These are phyloP conservation scores for Linnemannia schmuckeri DNA, from an alignment of 192 early-diverging fungal species.

Conservation along the genomic window DNA sequence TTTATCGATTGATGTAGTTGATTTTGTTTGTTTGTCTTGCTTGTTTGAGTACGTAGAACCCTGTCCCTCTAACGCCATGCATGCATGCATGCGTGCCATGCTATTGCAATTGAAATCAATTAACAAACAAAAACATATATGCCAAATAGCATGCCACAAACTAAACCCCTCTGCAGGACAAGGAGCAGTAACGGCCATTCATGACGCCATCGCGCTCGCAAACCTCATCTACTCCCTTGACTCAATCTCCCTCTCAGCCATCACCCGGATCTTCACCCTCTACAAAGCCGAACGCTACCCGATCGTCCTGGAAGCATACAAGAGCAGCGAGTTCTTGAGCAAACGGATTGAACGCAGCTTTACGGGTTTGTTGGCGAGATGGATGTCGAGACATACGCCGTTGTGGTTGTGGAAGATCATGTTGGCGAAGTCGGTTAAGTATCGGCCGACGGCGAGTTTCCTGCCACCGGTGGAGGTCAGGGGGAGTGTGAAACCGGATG, in stretches of 20 bases:
- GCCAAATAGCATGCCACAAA: constrained; percentile 20
- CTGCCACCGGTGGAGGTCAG: not conserved
- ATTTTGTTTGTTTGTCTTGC: not conserved
- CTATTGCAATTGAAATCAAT: too few relatives aligned
- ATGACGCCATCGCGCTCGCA: constrained; percentile 19
- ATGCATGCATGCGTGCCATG: not conserved
- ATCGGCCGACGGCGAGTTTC: not conserved
- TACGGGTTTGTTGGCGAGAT: not conserved
- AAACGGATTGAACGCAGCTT: not conserved
- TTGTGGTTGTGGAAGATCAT: constrained; percentile 8
- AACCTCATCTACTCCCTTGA: constrained; percentile 3
- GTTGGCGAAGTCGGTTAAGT: constrained; percentile 3
- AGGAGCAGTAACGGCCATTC: constrained; percentile 13
- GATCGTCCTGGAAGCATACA: constrained; percentile 1
- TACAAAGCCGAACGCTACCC: constrained; percentile 24
- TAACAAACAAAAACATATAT: not conserved
- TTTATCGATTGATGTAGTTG: not conserved
- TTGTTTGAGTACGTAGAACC: not conserved
- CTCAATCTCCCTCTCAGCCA: not conserved
- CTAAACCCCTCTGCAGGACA: constrained; percentile 12
- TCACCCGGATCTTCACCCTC: not conserved
- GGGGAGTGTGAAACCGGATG: not conserved
- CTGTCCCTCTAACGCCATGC: not conserved
- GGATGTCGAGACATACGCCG: not conserved
- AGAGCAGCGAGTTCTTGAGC: constrained; percentile 12